Conservation (phyloP, 2,329 filamentous ascomycete species). For the Ophiostoma ulmi region DNA sequence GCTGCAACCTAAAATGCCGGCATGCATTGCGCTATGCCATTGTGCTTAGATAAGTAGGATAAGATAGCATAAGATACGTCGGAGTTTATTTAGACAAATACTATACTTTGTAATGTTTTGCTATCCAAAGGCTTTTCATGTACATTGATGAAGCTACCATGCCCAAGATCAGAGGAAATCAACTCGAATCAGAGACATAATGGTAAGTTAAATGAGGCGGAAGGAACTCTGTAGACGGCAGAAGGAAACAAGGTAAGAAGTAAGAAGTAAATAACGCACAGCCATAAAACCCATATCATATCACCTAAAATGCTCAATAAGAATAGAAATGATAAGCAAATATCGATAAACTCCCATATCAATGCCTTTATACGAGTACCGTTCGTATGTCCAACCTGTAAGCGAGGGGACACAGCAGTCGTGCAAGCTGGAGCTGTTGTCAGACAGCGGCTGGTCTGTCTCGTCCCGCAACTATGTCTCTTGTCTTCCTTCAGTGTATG, state of each 20-base stretch:
- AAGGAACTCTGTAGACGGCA: neutral
- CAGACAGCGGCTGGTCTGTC: neutral
- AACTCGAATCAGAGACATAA: neutral
- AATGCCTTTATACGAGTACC: neutral
- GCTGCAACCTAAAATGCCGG: neutral
- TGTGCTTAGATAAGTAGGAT: neutral
- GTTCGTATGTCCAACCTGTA: neutral
- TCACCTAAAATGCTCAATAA: neutral
- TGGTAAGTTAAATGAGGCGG: neutral
- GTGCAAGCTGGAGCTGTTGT: neutral
- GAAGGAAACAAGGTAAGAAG: neutral
- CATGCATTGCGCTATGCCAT: neutral
- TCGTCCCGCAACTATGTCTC: neutral
- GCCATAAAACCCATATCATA: neutral
- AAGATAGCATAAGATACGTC: neutral
- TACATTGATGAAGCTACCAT: neutral
- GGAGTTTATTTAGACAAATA: neutral
- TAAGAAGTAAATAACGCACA: neutral
- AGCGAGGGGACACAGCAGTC: neutral
- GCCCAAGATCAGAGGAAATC: neutral
- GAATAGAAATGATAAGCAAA: neutral
- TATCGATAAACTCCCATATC: neutral
- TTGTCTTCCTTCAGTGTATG: neutral
- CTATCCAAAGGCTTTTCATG: neutral
- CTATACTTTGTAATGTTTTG: neutral